Conservation (phyloP, 1,284 basidiomycete genomes). For the Amylostereum areolatum region DNA sequence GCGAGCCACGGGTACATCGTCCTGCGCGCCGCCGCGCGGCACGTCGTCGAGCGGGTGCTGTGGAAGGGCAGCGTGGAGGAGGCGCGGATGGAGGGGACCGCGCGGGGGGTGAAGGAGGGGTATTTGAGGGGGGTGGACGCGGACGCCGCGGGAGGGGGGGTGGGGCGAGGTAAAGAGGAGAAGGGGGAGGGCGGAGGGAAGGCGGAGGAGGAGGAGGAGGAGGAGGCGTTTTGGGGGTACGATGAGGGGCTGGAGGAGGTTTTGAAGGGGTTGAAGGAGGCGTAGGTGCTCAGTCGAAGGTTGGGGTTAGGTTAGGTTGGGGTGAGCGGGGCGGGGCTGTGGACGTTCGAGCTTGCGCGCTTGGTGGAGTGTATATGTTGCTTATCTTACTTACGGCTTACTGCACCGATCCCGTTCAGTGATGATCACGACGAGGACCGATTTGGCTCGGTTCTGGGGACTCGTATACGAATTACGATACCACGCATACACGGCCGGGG, state of each 20-base stretch:
- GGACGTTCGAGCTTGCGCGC: too few species aligned
- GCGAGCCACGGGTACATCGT: slow-evolving; percentile 81
- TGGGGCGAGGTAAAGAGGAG: not conserved
- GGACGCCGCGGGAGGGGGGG: not conserved
- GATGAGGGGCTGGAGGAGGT: slow-evolving; percentile 56
- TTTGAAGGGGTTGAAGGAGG: slow-evolving; percentile 43
- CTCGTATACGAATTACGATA: too few species aligned
- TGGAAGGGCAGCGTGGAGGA: slow-evolving; percentile 73
- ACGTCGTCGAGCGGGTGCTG: slow-evolving; percentile 64
- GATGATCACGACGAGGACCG: too few species aligned
- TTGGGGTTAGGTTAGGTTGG: too few species aligned
- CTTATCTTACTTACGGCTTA: too few species aligned
- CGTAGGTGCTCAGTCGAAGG: slow-evolving; percentile 11
- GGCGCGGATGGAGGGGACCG: slow-evolving; percentile 45
- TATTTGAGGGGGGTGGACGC: slow-evolving; percentile 39
- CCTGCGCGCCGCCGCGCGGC: slow-evolving; percentile 56
- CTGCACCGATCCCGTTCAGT: too few species aligned
- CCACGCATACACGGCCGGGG: too few species aligned
- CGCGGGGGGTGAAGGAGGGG: slow-evolving; percentile 58
- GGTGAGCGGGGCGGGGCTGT: too few species aligned
- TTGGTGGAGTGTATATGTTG: too few species aligned
- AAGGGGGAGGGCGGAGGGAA: slow-evolving; percentile 7
- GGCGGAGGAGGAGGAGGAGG: slow-evolving; percentile 15
- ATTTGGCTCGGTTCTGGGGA: too few species aligned
- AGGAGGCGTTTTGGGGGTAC: slow-evolving; percentile 41